Evolutionary conservation across 2,329 filamentous ascomycete species (phyloP), one percentile per base, ranked within the genome.

Genomic region (Aquanectria penicillioides): DNA sequence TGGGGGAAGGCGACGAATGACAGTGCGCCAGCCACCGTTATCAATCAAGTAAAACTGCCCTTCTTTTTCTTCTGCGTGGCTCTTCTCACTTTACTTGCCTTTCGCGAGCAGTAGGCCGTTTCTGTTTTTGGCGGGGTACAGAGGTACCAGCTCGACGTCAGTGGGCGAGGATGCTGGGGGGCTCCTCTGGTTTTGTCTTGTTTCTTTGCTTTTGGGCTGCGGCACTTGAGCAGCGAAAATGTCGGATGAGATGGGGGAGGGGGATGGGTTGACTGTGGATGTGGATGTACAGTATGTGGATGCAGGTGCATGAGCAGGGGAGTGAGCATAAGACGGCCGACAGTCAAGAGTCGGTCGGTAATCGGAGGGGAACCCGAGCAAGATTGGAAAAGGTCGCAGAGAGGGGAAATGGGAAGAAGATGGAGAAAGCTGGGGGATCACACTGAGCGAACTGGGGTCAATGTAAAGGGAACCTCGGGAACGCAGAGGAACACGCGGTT

Each of bases 1-100:
- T 48, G 44, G 58, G 54, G 47, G 41, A 52, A 59, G 57, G 57
- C 56, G 59, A 37, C 64, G 57, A 69, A 69, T 69, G 13, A 57
- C 25, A 52, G 31, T 36, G 11, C 17, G 31, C 44, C 31, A 40
- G 13, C 37, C 20, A 36, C 46, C 58, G 62, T 69, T 70, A 69
- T 69, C 67, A 69, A 62, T 67, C 52, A 55, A 50, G 31, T 34
- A 50, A 38, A 38, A 52, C 18, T 22, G 15, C 13, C 23, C 36
- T 46, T 18, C 36, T 34, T 52, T 34, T 26, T 34, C 37, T 38
- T 26, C 48, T 20, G 13, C 11, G n/a, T n/a, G n/a, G n/a, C n/a
- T n/a, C n/a, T n/a, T 34, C 56, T 62, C 57, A 41, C 18, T 50
- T 50, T 48, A 25, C 52, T 62, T 53, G 23, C 52, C 37, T 41